Percentiles rank a stretch among this genome's conserved stretches.
Conservation (phyloP, 2,329 filamentous ascomycete species). For the Stemphylium vesicarium region DNA sequence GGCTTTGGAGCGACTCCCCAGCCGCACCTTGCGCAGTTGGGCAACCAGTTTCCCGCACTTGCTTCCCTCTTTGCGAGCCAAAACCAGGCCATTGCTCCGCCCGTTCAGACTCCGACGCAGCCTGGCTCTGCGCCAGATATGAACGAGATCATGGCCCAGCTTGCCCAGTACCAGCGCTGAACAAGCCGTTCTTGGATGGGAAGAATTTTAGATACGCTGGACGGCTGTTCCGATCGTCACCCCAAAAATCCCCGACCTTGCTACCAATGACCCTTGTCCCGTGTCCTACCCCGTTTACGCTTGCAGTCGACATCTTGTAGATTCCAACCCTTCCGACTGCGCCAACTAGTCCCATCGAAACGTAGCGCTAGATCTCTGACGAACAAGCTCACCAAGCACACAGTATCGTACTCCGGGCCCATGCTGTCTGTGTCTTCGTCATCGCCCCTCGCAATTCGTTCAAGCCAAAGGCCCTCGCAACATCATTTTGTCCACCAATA, state of each 20-base stretch:
- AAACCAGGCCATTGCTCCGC: slow-evolving; percentile 32
- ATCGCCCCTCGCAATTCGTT: not conserved
- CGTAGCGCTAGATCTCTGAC: slow-evolving; percentile 6
- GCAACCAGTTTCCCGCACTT: slow-evolving; percentile 41
- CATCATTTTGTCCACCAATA: not conserved
- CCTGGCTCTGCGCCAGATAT: slow-evolving; percentile 55
- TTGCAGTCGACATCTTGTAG: slow-evolving; percentile 11
- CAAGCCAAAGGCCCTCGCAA: slow-evolving; percentile 2
- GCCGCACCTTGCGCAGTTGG: slow-evolving; percentile 32
- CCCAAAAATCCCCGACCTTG: slow-evolving; percentile 9
- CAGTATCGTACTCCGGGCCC: not conserved
- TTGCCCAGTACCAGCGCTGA: slow-evolving; percentile 67
- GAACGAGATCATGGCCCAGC: slow-evolving; percentile 76
- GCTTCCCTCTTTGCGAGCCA: slow-evolving; percentile 39
- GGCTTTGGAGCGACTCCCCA: slow-evolving; percentile 28
- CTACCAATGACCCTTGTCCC: slow-evolving; percentile 3
- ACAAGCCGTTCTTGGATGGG: not conserved
- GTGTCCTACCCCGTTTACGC: slow-evolving; percentile 2
- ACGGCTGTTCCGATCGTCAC: slow-evolving; percentile 4
- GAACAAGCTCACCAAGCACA: slow-evolving; percentile 3
- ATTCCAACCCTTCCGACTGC: slow-evolving; percentile 9
- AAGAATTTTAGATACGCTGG: slow-evolving; percentile 7
- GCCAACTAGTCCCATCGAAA: slow-evolving; percentile 1
- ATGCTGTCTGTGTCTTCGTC: not conserved
- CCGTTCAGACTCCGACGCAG: slow-evolving; percentile 38